phyloP scores from a whole-genome alignment of 805 yeast genomes.

The Wickerhamiella dianesei region DNA sequence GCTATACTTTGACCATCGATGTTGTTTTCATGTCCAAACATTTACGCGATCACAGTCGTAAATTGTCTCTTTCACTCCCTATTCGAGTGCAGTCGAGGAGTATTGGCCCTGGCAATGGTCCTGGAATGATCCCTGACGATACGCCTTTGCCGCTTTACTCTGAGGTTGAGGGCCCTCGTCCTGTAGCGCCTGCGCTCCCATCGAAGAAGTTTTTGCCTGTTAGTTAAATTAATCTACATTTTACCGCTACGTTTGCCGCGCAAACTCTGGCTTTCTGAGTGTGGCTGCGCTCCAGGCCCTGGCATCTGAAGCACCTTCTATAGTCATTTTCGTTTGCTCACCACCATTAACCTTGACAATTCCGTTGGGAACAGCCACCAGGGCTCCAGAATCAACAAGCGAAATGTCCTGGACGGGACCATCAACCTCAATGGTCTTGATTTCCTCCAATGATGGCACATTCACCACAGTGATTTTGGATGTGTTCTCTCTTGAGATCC shows the following conservation, averaged over 20 bases:
- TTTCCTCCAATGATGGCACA: background rate
- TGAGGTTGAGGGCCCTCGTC: background rate
- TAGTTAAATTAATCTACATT: background rate
- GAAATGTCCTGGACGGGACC: background rate
- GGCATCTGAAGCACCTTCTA: background rate
- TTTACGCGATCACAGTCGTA: background rate
- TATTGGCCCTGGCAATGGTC: too few species aligned
- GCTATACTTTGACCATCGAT: background rate
- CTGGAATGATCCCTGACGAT: too few species aligned
- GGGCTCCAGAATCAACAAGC: background rate
- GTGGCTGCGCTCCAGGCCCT: background rate
- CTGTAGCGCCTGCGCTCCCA: background rate
- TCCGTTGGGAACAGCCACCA: background rate
- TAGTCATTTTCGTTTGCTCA: background rate
- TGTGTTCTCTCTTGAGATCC: background rate
- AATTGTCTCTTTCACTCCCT: background rate
- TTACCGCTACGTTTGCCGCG: background rate
- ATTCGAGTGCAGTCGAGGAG: background rate
- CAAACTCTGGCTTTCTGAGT: background rate
- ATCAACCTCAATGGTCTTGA: background rate
- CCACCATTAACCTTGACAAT: background rate
- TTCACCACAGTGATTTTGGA: background rate
- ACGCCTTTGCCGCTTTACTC: background rate
- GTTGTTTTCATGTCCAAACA: background rate
- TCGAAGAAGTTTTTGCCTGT: background rate